Base-by-base conservation (phyloP, 257 asterid species). In the Solanum lycopersicoides region DNA sequence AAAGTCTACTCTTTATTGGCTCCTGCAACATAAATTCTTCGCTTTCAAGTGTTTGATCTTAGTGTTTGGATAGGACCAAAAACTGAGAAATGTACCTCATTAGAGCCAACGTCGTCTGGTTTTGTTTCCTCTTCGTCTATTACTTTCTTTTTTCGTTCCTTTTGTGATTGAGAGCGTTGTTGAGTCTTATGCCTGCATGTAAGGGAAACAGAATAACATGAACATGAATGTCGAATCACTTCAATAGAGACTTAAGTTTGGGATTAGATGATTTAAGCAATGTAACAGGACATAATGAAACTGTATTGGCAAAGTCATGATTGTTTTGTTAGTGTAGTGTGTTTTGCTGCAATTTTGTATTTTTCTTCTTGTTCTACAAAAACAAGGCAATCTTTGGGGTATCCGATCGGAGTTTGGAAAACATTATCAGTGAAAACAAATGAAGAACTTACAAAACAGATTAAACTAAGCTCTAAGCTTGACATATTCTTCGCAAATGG, bases 101-200 rank as follows among this genome's bases (percentile, higher is more conserved):
- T 89, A 50, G 91, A 86, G 73, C 73, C 87, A 89, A 63, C 86
- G 7, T 41, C 84, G 80, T 88, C 90, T 87, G 56, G 91, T 77
- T 87, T 91, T 80, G 86, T 82, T n/a, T 91, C 90, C 42, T 91
- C 92, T 25, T 85, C 88, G 16, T 44, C 87, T 35, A 71, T 45
- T 60, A 85, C 89, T 90, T 91, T 91, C 89, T 87, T 89, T 89
- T 88, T 90, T 47, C 10, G 89, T 77, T 90, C 94, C 72, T 80
- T 89, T 42, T 86, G 94, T 42, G 97, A 92, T 65, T 85, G 94
- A 37, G 96, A 93, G 9, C 94, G 91, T 3, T 90, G 94, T 85
- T 84, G 93, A 20, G 92, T 91, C 84, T 92, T 90, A 41, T 89
- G 95, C 89, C 95, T 95, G 63, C 11, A 73, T 23, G 23, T 79